Evolutionary conservation across 2,329 filamentous ascomycete genomes (phyloP).

Genomic region (Cephalotrichum gorgonifer): DNA sequence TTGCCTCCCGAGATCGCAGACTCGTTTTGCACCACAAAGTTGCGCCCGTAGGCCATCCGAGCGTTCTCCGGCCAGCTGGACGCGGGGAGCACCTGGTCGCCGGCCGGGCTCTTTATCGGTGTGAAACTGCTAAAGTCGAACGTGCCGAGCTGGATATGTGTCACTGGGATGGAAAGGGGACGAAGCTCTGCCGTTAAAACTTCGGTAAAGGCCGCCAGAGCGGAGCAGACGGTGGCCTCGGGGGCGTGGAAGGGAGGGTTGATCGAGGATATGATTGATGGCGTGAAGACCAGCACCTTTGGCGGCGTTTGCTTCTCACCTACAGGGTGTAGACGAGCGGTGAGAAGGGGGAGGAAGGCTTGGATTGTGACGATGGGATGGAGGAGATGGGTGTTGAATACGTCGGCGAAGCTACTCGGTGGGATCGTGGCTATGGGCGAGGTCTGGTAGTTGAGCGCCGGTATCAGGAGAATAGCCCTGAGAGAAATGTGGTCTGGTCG

Average conservation of each 20-base stretch:
- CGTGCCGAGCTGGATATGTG: slow-evolving; percentile 82
- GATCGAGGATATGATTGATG: slow-evolving; percentile 70
- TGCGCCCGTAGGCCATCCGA: slow-evolving; percentile 49
- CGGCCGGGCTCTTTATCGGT: slow-evolving; percentile 18
- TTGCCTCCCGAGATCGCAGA: slow-evolving; percentile 46
- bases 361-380: slow-evolving; percentile 84
- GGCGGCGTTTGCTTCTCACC: slow-evolving; percentile 42
- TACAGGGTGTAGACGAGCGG: slow-evolving; percentile 44
- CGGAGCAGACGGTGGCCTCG: slow-evolving; percentile 76
- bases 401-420: slow-evolving; percentile 75
- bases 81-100: slow-evolving; percentile 26
- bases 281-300: slow-evolving; percentile 68
- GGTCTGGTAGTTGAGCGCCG: slow-evolving; percentile 68
- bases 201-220: slow-evolving; percentile 75
- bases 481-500: slow-evolving; percentile 67
- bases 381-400: slow-evolving; percentile 84
- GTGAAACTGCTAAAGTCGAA: slow-evolving; percentile 71
- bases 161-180: slow-evolving; percentile 66
- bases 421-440: slow-evolving; percentile 79
- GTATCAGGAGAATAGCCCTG: slow-evolving; percentile 73
- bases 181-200: slow-evolving; percentile 71
- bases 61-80: slow-evolving; percentile 55
- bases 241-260: slow-evolving; percentile 73
- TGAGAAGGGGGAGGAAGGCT: slow-evolving; percentile 74
- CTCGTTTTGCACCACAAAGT: slow-evolving; percentile 45